Evolutionary conservation across 1,284 basidiomycete genomes (phyloP).

Genomic region (Melampsora larici-populina): DNA sequence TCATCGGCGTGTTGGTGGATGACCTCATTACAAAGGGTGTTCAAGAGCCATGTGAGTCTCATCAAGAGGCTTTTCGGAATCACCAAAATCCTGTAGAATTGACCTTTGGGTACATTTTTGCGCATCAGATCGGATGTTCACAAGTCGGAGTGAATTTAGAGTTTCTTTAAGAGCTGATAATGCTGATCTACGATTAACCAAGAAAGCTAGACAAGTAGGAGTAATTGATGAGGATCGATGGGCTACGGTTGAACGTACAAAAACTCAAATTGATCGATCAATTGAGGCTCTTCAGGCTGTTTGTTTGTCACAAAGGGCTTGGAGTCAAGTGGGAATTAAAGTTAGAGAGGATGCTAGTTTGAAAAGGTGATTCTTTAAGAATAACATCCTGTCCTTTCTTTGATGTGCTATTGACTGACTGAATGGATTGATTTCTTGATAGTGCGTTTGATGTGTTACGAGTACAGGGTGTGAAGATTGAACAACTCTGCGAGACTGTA

Average conservation of each 20-base stretch:
- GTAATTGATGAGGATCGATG: constrained; percentile 67
- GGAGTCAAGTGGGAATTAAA: constrained; percentile 51
- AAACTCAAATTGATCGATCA: constrained; percentile 60
- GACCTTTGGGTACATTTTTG: not conserved
- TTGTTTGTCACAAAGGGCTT: constrained; percentile 51
- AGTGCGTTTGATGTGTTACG: constrained; percentile 73
- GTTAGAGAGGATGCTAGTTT: constrained; percentile 51
- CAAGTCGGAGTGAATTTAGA: constrained; percentile 80
- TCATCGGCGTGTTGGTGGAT: constrained; percentile 83
- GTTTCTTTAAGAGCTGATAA: constrained; percentile 83
- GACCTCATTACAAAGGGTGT: constrained; percentile 81
- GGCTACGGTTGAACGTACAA: constrained; percentile 59
- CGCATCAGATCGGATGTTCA: constrained; percentile 79
- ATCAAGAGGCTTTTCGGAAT: not conserved
- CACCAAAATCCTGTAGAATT: not conserved
- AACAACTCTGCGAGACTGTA: constrained; percentile 59
- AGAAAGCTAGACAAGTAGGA: constrained; percentile 63
- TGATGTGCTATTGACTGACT: constrained; percentile 7
- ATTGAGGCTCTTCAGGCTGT: constrained; percentile 59
- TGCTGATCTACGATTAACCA: constrained; percentile 74
- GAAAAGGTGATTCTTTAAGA: constrained; percentile 47
- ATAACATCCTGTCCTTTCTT: constrained; percentile 41
- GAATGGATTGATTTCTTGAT: not conserved
- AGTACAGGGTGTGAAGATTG: constrained; percentile 62
- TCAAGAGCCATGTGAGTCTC: constrained; percentile 67